Conservation (phyloP, 176 grass and related monocot species). For the Oryza meyeriana region DNA sequence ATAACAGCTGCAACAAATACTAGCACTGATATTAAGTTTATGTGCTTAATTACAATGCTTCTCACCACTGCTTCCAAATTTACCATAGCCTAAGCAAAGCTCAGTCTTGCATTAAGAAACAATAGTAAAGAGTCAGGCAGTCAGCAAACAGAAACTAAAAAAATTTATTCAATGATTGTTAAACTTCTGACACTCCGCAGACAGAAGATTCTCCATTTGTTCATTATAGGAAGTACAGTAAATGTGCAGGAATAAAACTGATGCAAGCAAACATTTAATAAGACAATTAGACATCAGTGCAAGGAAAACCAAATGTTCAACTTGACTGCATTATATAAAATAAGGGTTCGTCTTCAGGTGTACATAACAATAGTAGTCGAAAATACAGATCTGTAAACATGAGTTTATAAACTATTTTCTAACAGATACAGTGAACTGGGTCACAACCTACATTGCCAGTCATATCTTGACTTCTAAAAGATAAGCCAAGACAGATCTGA, state of each 20-base stretch:
- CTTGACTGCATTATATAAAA: conserved; percentile 40
- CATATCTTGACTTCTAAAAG: conserved; percentile 75
- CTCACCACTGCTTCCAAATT: background rate
- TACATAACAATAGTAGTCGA: conserved; percentile 51
- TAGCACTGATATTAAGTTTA: background rate
- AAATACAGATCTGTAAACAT: conserved; percentile 51
- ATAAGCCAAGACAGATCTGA: conserved; percentile 78
- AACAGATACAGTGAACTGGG: conserved; percentile 57
- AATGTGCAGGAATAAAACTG: conserved; percentile 12
- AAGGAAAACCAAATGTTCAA: conserved; percentile 31
- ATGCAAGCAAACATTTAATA: conserved; percentile 23
- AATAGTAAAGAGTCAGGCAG: background rate
- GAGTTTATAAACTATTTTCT: conserved; percentile 53
- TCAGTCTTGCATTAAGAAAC: background rate
- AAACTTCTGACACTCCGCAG: background rate
- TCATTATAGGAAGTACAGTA: conserved; percentile 4
- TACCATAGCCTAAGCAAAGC: conserved; percentile 5
- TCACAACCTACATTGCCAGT: conserved; percentile 52
- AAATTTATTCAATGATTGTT: background rate
- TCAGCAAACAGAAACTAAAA: background rate
- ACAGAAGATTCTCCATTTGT: background rate
- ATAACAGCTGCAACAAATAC: background rate
- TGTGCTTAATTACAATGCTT: background rate
- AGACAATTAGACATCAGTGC: conserved; percentile 16
- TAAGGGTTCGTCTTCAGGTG: conserved; percentile 43